Percentiles rank a stretch among this genome's conserved stretches.
Evolutionary conservation across 1,284 basidiomycete genomes (phyloP).

Genomic region (Boletus semigastroideus): DNA sequence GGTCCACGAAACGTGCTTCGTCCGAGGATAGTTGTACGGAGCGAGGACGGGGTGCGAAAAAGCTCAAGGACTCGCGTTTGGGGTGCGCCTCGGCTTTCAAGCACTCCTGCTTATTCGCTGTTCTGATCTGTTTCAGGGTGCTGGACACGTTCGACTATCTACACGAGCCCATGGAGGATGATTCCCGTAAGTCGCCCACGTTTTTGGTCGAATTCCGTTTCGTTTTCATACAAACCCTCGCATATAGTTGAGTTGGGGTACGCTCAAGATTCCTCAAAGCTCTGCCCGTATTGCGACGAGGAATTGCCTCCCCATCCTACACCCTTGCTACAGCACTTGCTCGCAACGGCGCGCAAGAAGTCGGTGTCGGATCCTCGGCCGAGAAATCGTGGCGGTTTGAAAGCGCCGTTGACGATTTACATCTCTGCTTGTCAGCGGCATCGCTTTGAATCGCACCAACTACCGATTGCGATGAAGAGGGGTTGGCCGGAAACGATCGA

Average conservation of each 20-base stretch:
- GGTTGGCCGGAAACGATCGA: constrained; percentile 77
- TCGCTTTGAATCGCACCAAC: constrained; percentile 65
- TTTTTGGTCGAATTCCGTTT: not conserved
- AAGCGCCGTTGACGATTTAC: constrained; percentile 60
- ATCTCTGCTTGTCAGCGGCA: constrained; percentile 74
- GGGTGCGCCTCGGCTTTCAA: constrained; percentile 18
- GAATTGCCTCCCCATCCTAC: constrained; percentile 63
- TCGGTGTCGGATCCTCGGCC: constrained; percentile 62
- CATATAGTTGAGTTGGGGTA: constrained; percentile 22
- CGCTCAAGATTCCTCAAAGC: constrained; percentile 55
- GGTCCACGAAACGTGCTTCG: constrained; percentile 37
- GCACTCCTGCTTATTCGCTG: not conserved
- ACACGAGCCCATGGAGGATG: constrained; percentile 24
- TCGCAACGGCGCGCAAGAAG: constrained; percentile 48
- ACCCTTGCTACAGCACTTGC: constrained; percentile 53
- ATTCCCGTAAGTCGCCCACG: constrained; percentile 27
- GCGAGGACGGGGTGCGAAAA: constrained; percentile 37
- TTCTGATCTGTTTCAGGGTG: constrained; percentile 5
- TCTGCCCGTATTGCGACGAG: constrained; percentile 80
- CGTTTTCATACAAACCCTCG: constrained; percentile 5
- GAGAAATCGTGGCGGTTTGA: constrained; percentile 66
- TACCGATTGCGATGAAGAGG: constrained; percentile 64
- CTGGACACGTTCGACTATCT: constrained; percentile 15
- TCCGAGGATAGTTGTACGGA: constrained; percentile 36
- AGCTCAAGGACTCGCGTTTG: constrained; percentile 28